Evolutionary conservation across 1,139 yeast genomes (phyloP), one percentile per base, ranked within the genome.

Genomic region (Saccharomyces hybrid): DNA sequence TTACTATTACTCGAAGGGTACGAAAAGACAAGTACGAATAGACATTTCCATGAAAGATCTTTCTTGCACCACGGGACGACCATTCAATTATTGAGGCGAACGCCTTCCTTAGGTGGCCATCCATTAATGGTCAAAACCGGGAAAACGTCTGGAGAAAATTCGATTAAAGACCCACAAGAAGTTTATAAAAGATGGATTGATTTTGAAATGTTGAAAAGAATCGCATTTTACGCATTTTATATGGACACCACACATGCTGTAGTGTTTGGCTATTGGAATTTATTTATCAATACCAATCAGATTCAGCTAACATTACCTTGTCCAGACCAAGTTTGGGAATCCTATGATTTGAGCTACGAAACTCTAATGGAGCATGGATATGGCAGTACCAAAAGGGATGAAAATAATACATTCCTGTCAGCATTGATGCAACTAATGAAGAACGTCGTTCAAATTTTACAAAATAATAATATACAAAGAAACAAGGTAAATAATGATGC

Each of bases 201-300:
- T 56, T 80, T 82, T 50, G 96, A 88, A 68, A 81, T 85, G 52
- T 76, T 88, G 75, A 88, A 88, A 68, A 73, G 96, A 53, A 79
- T 87, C 3, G 88, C 95, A 0, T 79, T 85, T 56, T 82, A 86
- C 79, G 88, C 93, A 3, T 88, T 88, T 67, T 85, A 85, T 63
- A 75, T 86, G 64, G 96, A 88, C 68, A 83, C 86, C 1, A 78
- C 84, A 26, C 95, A 88, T 70, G 87, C 89, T n/a, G 80, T 86
- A 34, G 79, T 87, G 54, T 88, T 86, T 71, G 86, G 95, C 4
- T 95, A 88, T 69, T 78, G 86, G 42, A 81, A 81, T 49, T 75
- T 88, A 49, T 78, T 83, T 55, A 84, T 88, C 32, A 86, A 83
- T 64, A 63, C 60, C 51, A 63, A 79, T 50, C 90, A 88, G 63